Percentiles rank a stretch among this genome's conserved stretches.
These are phyloP conservation scores for Calonectria pseudoreteaudii DNA, from an alignment of 2,329 filamentous ascomycete genomes.

Conservation along the genomic window DNA sequence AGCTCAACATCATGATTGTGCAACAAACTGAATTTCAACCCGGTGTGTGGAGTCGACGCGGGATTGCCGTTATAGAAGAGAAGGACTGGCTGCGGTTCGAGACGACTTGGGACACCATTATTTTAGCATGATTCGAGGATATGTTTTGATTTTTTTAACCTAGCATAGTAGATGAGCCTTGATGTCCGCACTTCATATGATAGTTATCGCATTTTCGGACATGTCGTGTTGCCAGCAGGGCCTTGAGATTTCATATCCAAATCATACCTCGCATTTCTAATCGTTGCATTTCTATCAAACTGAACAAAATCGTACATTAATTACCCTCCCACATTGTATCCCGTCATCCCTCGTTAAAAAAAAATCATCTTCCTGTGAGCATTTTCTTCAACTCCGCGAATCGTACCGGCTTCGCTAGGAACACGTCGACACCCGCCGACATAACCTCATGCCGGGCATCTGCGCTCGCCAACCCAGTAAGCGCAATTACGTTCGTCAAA, in stretches of 20 bases:
- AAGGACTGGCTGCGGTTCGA: not conserved
- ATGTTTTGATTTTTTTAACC: not conserved
- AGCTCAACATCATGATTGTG: slow-evolving; percentile 10
- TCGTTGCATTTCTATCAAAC: not conserved
- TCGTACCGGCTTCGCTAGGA: slow-evolving; percentile 63
- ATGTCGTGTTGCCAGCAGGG: not conserved
- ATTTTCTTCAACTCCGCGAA: slow-evolving; percentile 56
- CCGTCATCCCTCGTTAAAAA: not conserved
- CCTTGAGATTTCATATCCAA: not conserved
- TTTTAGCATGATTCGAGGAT: not conserved
- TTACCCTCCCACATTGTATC: not conserved
- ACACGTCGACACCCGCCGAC: slow-evolving; percentile 61
- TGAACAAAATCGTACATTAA: not conserved
- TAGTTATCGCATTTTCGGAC: not conserved
- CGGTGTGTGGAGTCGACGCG: slow-evolving; percentile 1
- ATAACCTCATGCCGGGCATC: slow-evolving; percentile 62
- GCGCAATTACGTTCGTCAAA: slow-evolving; percentile 61
- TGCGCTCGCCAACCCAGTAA: slow-evolving; percentile 64
- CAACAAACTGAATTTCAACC: not conserved
- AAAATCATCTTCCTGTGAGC: slow-evolving; percentile 27
- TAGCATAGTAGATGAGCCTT: not conserved
- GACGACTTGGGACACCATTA: not conserved
- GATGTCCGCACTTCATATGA: not conserved
- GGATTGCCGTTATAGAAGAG: not conserved
- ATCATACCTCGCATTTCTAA: not conserved